Evolutionary conservation across 1,284 basidiomycete species (phyloP), one percentile per base, ranked within the genome.

Genomic region (Cryptococcus amylolentus): DNA sequence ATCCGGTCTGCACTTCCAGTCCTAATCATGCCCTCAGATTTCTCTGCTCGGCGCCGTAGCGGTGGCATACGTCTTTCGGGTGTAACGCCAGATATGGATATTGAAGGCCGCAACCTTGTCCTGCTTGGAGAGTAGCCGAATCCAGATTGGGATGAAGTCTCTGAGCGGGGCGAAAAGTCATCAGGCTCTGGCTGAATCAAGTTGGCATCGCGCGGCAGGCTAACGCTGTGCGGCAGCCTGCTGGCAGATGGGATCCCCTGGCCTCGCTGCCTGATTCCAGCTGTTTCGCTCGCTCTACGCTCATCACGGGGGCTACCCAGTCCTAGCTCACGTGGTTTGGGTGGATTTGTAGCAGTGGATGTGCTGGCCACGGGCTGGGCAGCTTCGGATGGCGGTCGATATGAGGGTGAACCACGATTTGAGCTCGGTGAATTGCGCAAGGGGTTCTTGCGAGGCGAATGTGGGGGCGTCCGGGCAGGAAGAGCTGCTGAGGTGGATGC

Each of bases 61-160:
- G 51, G 52, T 35, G 53, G 31, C 31, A 42, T 43, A n/a, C 28
- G 46, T n/a, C 42, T 51, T 26, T 49, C 51, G 13, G 58, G 62
- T 43, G 52, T 59, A 8, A 58, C 47, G 20, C 52, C 55, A 10
- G 58, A 58, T 26, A 60, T 51, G 5, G 60, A 51, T 5, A 60
- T 43, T n/a, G 55, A 52, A 26, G 44, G 40, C 10, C 44, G 38
- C 20, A 42, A 46, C 43, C 10, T 26, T 12, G 42, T 44, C 26
- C 18, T 47, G 46, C 10, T 26, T 6, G 46, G 46, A 31, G 51
- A 31, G n/a, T 38, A 45, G 27, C 44, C 31, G 35, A 20, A 31
- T 6, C 31, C 40, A 5, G 49, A 47, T 20, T 38, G 55, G n/a
- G 16, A 35, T 39, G 27, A 14, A 27, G 14, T 26, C 26, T 49